These are phyloP conservation scores for Cutaneotrichosporon dermatis DNA, from an alignment of 1,284 basidiomycete genomes.

Conservation along the genomic window DNA sequence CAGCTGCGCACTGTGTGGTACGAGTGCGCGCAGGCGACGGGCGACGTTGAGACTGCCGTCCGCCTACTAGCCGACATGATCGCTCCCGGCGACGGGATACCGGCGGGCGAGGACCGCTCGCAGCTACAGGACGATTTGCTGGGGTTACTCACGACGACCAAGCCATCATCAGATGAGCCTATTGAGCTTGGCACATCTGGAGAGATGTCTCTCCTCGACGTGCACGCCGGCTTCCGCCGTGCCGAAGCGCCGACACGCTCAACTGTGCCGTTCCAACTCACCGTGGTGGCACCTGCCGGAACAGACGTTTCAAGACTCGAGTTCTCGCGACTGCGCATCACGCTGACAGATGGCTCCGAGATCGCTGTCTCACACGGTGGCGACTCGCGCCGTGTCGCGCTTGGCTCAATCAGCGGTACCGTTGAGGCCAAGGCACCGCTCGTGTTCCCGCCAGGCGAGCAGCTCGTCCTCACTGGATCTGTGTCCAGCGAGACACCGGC, in stretches of 20 bases:
- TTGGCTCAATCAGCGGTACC: constrained; percentile 1
- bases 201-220: constrained; percentile 61
- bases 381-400: constrained; percentile 4
- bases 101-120: no score
- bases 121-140: constrained; percentile 56
- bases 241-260: constrained; percentile 60
- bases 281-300: constrained; percentile 43
- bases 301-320: constrained; percentile 35
- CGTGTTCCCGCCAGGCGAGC: constrained; percentile 17
- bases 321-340: constrained; percentile 33
- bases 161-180: constrained; percentile 57
- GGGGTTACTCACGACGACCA: constrained; percentile 66
- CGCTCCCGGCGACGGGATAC: constrained; percentile 57
- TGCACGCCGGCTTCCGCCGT: constrained; percentile 65
- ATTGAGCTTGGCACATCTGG: constrained; percentile 61
- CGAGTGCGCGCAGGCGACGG: constrained; percentile 67
- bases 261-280: constrained; percentile 65
- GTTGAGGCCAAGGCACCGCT: constrained; percentile 14
- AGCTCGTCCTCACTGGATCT: constrained; percentile 24
- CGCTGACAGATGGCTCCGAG: constrained; percentile 41
- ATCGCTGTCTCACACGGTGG: constrained; percentile 17
- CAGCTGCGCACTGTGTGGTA: not conserved
- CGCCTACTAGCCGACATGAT: constrained; percentile 74
- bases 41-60: constrained; percentile 68
- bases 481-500: constrained; percentile 15